Conservation (phyloP, 2,329 filamentous ascomycete species). For the Venturiaceae sp. region DNA sequence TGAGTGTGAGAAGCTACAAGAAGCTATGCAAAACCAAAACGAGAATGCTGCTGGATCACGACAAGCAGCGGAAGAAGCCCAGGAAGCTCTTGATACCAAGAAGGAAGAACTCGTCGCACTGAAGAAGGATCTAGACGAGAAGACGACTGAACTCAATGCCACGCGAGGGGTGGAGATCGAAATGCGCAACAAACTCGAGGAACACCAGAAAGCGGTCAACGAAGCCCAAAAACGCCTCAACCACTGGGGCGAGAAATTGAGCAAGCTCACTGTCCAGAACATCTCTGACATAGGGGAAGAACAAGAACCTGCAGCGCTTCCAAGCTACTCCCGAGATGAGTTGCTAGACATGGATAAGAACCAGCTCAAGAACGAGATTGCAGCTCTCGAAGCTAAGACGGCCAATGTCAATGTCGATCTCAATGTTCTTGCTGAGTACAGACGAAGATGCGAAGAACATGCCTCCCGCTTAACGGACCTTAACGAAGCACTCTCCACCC, state of each 20-base stretch:
- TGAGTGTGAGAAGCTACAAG: slow-evolving; percentile 70
- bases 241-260: slow-evolving; percentile 85
- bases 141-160: slow-evolving; percentile 76
- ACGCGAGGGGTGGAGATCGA: slow-evolving; percentile 88
- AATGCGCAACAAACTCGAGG: slow-evolving; percentile 96
- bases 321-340: slow-evolving; percentile 67
- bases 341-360: slow-evolving; percentile 54
- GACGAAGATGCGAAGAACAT: slow-evolving; percentile 75
- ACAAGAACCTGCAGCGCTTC: slow-evolving; percentile 40
- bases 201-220: slow-evolving; percentile 77
- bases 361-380: slow-evolving; percentile 54
- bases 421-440: slow-evolving; percentile 79
- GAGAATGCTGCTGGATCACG: slow-evolving; percentile 65
- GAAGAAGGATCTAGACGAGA: slow-evolving; percentile 80
- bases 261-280: slow-evolving; percentile 75
- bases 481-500: slow-evolving; percentile 62
- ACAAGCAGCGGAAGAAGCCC: slow-evolving; percentile 68
- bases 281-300: slow-evolving; percentile 51
- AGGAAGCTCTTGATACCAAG: slow-evolving; percentile 65
- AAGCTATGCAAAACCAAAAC: slow-evolving; percentile 68
- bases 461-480: slow-evolving; percentile 75
- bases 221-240: slow-evolving; percentile 78
- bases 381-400: slow-evolving; percentile 61
- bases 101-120: slow-evolving; percentile 70
- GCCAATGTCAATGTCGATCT: slow-evolving; percentile 84